Percentiles rank a stretch among this genome's conserved stretches.
These are phyloP conservation scores for Pseudohalonectria lignicola DNA, from an alignment of 2,329 filamentous ascomycete genomes.

Conservation along the genomic window DNA sequence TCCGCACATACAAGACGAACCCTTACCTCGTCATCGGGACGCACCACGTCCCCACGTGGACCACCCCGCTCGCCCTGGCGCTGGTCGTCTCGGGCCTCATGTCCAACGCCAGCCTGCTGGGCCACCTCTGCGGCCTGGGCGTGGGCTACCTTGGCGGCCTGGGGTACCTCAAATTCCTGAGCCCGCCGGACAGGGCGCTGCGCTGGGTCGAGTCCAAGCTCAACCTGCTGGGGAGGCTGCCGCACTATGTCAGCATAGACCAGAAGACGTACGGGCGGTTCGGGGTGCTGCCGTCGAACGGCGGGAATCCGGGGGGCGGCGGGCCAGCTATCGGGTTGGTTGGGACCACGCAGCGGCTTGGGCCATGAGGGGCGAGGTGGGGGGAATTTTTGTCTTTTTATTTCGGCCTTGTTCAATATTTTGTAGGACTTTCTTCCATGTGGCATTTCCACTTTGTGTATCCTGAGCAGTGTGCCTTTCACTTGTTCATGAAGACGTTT, in stretches of 20 bases:
- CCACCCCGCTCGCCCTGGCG: constrained; percentile 68
- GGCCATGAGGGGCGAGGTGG: constrained; percentile 39
- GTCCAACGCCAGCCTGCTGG: constrained; percentile 72
- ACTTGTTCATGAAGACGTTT: too few relatives aligned
- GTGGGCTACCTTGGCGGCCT: constrained; percentile 81
- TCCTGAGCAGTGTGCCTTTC: too few relatives aligned
- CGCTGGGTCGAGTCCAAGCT: constrained; percentile 83
- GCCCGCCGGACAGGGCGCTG: constrained; percentile 78
- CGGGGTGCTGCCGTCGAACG: constrained; percentile 63
- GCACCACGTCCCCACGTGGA: constrained; percentile 80
- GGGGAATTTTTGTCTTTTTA: too few relatives aligned
- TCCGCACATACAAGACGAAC: constrained; percentile 73
- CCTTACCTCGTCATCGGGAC: constrained; percentile 59
- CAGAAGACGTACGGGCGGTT: constrained; percentile 94
- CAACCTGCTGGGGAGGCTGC: constrained; percentile 71
- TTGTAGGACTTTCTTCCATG: neutral
- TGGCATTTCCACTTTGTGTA: neutral
- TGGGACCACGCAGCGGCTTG: constrained; percentile 55
- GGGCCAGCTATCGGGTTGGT: constrained; percentile 49
- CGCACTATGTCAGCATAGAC: constrained; percentile 88
- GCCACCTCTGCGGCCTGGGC: constrained; percentile 72
- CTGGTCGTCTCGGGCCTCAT: constrained; percentile 67
- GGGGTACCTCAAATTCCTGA: constrained; percentile 80
- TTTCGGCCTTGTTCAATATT: too few relatives aligned
- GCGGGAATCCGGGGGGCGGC: constrained; percentile 20